Base-by-base conservation (phyloP, 805 yeast genomes). In the Yarrowia sp. region DNA sequence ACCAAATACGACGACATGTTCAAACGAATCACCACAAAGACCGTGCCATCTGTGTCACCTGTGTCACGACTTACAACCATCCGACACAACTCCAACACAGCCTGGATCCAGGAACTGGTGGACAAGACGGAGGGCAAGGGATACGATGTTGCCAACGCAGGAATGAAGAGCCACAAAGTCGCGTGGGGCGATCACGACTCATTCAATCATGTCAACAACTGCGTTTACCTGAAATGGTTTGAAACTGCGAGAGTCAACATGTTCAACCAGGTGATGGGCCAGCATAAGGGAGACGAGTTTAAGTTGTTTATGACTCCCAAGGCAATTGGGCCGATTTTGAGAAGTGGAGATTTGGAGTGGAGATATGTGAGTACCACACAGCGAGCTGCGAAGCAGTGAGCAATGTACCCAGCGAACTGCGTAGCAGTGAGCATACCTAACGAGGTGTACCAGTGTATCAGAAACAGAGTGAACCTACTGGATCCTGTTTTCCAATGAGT, bases 141-240 rank as follows among this genome's bases (percentile, higher is more conserved):
- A 1, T 71, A 66, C 54, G 24, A 66, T 3, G 63, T 66, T 4
- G 56, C 59, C 14, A 59, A 66, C 7, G 70, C 70, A 1, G 71
- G 72, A 3, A 36, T 71, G 24, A 51, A 67, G 26, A 65, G 66
- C 17, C 70, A 70, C 30, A 61, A 64, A 8, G 70, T 72, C 7
- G 67, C 68, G 16, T 72, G 74, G 74, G 74, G 74, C 5, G 71
- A 69, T 35, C 65, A 65, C 66, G 77, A 74, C 64, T 46, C 66
- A 0, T 73, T 74, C 67, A 65, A 68, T 36, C 77, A 74, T 44
- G 76, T 74, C 19, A 74, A 74, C 66, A 74, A 74, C 54, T 75
- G 72, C 38, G 66, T 63, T 4, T 74, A 74, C 52, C 67, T 74
- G 35, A 72, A 71, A 40, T 74, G 75, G 73, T 74, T 74, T 58